Evolutionary conservation across 352 stramenopile genomes (phyloP), one percentile per base, ranked within the genome.

Genomic region (Globisporangium nunn): DNA sequence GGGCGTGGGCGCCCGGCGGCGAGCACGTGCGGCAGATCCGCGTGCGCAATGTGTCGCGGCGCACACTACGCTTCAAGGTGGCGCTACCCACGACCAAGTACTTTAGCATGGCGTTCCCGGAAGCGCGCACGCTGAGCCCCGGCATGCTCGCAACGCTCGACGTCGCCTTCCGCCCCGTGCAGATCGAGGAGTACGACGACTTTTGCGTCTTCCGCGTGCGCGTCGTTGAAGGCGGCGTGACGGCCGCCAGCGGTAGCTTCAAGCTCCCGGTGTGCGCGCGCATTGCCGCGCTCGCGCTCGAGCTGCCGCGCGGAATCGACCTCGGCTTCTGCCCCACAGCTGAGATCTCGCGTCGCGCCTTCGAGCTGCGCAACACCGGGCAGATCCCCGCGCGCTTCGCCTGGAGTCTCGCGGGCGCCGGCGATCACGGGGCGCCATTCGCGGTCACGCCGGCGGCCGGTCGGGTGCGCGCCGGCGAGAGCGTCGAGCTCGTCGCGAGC

Each of bases 61-160:
- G 78, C 62, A 95, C 72, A 11, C 81, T 92, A 60, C 93, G 95
- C 67, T 95, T 97, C 66, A 97, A 97, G 67, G 97, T 97, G 68
- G 80, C 92, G 59, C 75, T 97, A 28, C 93, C 91, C 18, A 81
- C 68, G 52, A 96, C 91, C 54, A 94, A 96, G 63, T 97, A 95
- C 67, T 98, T 98, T 55, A 96, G 84, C 54, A 94, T 98, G 83
- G 82, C 91, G 51, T 98, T 97, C 68, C 92, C 93, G 18, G 85
- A 89, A 28, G 62, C 93, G 18, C 87, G 92, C 35, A 93, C 76
- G 23, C 80, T 98, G 23, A 95, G 78, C 50, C 88, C 89, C 3
- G 91, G 90, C 45, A 97, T 95, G 72, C 68, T 76, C 41, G 83
- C 81, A 33, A 72, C 78, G 37, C 67, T 98, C 8, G 84, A 97